Conservation (phyloP, 345 rosid species). For the Syzygium grande region DNA sequence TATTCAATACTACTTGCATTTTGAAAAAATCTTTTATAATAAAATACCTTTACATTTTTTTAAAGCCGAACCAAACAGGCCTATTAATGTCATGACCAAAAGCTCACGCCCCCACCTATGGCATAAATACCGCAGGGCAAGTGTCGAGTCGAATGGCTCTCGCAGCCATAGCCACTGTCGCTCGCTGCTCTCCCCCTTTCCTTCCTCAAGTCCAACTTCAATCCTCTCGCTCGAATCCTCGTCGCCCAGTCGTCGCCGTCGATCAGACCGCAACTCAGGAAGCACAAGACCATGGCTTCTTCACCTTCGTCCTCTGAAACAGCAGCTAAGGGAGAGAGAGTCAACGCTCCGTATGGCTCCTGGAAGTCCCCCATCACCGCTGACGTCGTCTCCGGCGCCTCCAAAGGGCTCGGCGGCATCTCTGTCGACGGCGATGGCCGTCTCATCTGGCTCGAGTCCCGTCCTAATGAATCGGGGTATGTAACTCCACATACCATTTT, state of each 20-base stretch:
- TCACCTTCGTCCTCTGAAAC: slow-evolving; percentile 12
- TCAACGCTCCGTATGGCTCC: slow-evolving; percentile 76
- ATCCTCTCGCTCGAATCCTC: not conserved
- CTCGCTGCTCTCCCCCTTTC: slow-evolving; percentile 17
- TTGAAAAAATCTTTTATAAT: too few species aligned
- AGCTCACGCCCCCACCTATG: not conserved
- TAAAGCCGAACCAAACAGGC: too few species aligned
- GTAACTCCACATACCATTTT: not conserved
- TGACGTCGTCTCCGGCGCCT: slow-evolving; percentile 72
- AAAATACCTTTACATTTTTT: too few species aligned
- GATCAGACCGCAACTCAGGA: not conserved
- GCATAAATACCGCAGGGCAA: not conserved
- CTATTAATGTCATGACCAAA: not conserved
- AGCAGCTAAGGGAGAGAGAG: slow-evolving; percentile 7
- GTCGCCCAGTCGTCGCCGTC: not conserved
- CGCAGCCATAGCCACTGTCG: slow-evolving; percentile 11
- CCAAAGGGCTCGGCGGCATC: slow-evolving; percentile 73
- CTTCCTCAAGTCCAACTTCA: not conserved
- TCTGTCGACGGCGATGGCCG: slow-evolving; percentile 63
- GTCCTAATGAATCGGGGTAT: slow-evolving; percentile 78
- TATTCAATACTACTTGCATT: too few species aligned
- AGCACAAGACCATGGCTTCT: slow-evolving; percentile 37
- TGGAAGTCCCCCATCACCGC: slow-evolving; percentile 96
- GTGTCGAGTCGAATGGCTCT: slow-evolving; percentile 8
- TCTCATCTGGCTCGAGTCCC: slow-evolving; percentile 80